Evolutionary conservation across 2,329 filamentous ascomycete genomes (phyloP).

Genomic region (Xylogone sp.): DNA sequence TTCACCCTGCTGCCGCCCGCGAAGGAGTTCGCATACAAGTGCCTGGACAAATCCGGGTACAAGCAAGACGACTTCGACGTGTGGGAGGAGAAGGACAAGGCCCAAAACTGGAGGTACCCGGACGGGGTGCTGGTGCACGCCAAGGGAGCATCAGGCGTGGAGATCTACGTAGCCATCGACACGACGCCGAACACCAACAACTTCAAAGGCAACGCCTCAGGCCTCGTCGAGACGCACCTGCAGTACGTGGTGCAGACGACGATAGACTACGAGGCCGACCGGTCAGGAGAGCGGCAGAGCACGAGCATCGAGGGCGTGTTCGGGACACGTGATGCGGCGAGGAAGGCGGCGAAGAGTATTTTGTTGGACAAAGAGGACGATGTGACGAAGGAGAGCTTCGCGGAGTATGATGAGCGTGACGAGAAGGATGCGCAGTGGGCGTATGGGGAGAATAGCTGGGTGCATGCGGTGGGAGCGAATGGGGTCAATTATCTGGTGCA

Average conservation of each 20-base stretch:
- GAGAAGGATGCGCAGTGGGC: slow-evolving; percentile 32
- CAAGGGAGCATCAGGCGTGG: slow-evolving; percentile 31
- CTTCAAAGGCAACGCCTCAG: slow-evolving; percentile 14
- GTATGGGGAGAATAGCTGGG: slow-evolving; percentile 40
- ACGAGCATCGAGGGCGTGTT: slow-evolving; percentile 38
- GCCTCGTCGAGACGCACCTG: slow-evolving; percentile 25
- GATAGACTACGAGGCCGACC: slow-evolving; percentile 37
- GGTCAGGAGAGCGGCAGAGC: slow-evolving; percentile 28
- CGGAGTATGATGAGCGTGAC: slow-evolving; percentile 32
- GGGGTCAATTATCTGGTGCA: slow-evolving; percentile 38
- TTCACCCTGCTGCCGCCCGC: slow-evolving; percentile 32
- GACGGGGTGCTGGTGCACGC: slow-evolving; percentile 36
- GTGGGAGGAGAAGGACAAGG: slow-evolving; percentile 22
- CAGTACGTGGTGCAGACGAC: slow-evolving; percentile 39
- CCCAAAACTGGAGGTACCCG: slow-evolving; percentile 31
- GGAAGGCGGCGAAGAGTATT: slow-evolving; percentile 28
- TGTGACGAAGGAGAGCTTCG: slow-evolving; percentile 31
- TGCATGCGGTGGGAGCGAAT: slow-evolving; percentile 38
- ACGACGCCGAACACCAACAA: slow-evolving; percentile 34
- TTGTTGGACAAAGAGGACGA: slow-evolving; percentile 25
- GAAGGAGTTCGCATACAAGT: slow-evolving; percentile 30
- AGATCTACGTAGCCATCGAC: slow-evolving; percentile 34
- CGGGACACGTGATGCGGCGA: slow-evolving; percentile 28
- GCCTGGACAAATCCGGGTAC: slow-evolving; percentile 32
- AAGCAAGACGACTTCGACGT: slow-evolving; percentile 32